phyloP scores from a whole-genome alignment of 495 filamentous ascomycete species.

The Penicillium bialowiezense region DNA sequence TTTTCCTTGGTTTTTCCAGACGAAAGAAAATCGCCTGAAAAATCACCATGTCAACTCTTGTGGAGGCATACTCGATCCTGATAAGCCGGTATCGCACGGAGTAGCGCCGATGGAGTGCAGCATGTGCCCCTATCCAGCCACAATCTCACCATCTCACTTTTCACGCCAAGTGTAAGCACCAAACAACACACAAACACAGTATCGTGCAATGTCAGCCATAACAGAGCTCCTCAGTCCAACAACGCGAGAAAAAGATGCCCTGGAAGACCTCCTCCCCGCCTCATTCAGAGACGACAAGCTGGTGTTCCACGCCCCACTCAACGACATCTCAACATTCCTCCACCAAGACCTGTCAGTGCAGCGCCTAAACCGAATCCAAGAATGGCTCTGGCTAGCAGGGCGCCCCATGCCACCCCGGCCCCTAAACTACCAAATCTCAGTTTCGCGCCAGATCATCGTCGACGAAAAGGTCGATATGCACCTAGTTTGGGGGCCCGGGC shows the following conservation, averaged over 20 bases:
- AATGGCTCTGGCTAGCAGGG: conserved; percentile 49
- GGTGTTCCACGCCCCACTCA: background rate
- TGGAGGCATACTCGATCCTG: too few species aligned
- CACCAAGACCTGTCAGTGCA: background rate
- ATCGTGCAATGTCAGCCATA: background rate
- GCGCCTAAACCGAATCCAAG: conserved; percentile 31
- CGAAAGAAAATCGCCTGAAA: too few species aligned
- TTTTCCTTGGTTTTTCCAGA: too few species aligned
- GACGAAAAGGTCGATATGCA: conserved; percentile 40
- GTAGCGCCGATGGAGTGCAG: too few species aligned
- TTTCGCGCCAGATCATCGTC: conserved; percentile 38
- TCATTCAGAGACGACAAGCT: background rate
- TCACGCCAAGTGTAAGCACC: background rate
- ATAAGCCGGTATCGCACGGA: too few species aligned
- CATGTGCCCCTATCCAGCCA: background rate
- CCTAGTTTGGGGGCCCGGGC: conserved; percentile 35
- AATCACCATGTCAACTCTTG: too few species aligned
- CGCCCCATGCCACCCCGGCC: conserved; percentile 44
- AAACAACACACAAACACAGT: background rate
- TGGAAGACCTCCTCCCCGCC: background rate
- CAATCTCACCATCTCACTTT: background rate
- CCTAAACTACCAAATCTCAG: conserved; percentile 44
- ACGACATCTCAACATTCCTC: background rate
- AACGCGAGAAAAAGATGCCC: background rate
- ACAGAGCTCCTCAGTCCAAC: background rate